These are phyloP conservation scores for Pythium biforme DNA, from an alignment of 352 stramenopile species.

Conservation along the genomic window DNA sequence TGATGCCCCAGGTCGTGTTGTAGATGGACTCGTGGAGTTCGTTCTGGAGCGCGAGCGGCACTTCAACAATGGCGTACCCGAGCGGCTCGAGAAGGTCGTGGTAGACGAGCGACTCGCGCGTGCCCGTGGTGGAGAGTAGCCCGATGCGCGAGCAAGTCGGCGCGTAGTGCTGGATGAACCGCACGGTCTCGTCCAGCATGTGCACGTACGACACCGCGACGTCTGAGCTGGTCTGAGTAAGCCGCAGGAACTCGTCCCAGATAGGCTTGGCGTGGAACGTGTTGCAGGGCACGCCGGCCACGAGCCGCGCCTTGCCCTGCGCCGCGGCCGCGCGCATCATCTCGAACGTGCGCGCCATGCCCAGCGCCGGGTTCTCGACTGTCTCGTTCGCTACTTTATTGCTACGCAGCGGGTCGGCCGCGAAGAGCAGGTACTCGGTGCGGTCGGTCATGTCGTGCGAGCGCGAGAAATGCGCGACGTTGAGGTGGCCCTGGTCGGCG, in stretches of 20 bases:
- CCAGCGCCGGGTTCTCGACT: slow-evolving; percentile 64
- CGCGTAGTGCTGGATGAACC: slow-evolving; percentile 45
- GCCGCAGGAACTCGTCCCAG: slow-evolving; percentile 64
- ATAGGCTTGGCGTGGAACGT: slow-evolving; percentile 74
- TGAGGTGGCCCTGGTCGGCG: slow-evolving; percentile 63
- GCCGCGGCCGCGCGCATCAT: slow-evolving; percentile 60
- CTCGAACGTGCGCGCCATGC: slow-evolving; percentile 71
- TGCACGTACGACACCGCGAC: slow-evolving; percentile 40
- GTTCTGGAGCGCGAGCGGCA: slow-evolving; percentile 43
- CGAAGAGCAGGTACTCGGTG: slow-evolving; percentile 52
- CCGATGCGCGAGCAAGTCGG: slow-evolving; percentile 53
- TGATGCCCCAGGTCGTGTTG: slow-evolving; percentile 68
- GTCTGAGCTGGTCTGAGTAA: slow-evolving; percentile 26
- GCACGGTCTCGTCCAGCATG: slow-evolving; percentile 73
- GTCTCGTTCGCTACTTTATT: background rate
- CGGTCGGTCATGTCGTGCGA: slow-evolving; percentile 77
- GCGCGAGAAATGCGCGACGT: slow-evolving; percentile 70
- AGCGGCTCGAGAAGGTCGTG: slow-evolving; percentile 64
- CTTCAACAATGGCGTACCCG: slow-evolving; percentile 58
- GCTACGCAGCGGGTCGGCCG: slow-evolving; percentile 5
- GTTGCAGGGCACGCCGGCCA: slow-evolving; percentile 70
- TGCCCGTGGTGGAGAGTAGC: slow-evolving; percentile 69
- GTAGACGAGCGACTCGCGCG: slow-evolving; percentile 58
- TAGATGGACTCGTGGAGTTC: slow-evolving; percentile 78
- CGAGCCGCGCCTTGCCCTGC: slow-evolving; percentile 38